These are phyloP conservation scores for Helicostylum pulchrum DNA, from an alignment of 192 early-diverging fungal genomes.

Conservation along the genomic window DNA sequence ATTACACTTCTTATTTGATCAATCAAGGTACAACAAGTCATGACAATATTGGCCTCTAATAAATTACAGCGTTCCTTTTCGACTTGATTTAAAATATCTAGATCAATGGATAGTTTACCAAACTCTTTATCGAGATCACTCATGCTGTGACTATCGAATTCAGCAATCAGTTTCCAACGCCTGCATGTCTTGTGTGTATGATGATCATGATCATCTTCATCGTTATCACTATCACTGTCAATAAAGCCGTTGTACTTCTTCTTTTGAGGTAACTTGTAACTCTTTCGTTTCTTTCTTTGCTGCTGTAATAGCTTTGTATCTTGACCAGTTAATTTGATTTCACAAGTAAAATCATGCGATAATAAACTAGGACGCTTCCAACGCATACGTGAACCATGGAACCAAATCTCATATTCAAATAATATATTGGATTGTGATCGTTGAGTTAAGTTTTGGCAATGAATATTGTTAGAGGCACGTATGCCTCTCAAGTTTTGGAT, in stretches of 20 bases:
- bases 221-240: constrained; percentile 16
- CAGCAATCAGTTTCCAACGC: constrained; percentile 10
- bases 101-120: constrained; percentile 1
- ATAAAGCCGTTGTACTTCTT: constrained; percentile 4
- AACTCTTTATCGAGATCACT: not conserved
- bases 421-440: constrained; percentile 18
- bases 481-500: not conserved
- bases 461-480: not conserved
- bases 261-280: not conserved
- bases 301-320: no score
- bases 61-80: not conserved
- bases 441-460: constrained; percentile 14
- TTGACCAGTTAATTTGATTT: constrained; percentile 11
- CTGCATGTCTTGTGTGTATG: constrained; percentile 9
- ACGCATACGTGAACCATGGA: constrained; percentile 18
- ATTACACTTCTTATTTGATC: constrained; percentile 19
- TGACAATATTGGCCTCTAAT: constrained; percentile 15
- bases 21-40: constrained; percentile 32
- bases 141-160: not conserved
- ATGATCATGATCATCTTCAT: constrained; percentile 13
- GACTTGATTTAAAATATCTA: constrained; percentile 1
- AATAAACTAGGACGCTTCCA: constrained; percentile 33
- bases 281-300: not conserved
- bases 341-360: constrained; percentile 36
- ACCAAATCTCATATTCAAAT: constrained; percentile 31